Conservation (phyloP, 2,329 filamentous ascomycete species). For the Colletotrichum sp. region DNA sequence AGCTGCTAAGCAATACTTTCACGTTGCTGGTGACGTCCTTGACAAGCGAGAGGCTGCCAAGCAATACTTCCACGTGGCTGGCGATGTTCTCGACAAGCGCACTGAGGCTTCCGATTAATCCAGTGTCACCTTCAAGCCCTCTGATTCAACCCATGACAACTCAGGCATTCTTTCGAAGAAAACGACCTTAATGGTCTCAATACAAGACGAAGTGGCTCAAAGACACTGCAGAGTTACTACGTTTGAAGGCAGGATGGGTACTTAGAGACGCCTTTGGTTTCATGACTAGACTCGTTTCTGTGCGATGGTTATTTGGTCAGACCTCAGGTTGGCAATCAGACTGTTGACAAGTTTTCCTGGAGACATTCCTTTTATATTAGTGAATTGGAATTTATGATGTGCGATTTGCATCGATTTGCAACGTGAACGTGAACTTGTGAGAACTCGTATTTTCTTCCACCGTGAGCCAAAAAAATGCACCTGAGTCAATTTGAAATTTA, state of each 20-base stretch:
- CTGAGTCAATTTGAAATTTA: not conserved
- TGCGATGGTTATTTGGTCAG: not conserved
- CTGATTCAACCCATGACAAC: not conserved
- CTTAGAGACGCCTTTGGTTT: not conserved
- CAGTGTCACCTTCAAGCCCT: not conserved
- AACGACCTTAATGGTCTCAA: not conserved
- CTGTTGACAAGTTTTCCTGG: not conserved
- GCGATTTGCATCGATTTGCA: not conserved
- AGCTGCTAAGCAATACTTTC: no score
- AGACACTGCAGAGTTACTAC: not conserved
- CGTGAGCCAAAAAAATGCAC: not conserved
- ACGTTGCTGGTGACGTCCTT: no score
- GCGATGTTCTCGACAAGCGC: not conserved
- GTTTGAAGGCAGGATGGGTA: not conserved
- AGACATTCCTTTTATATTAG: rapidly evolving
- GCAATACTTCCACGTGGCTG: not conserved
- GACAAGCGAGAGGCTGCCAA: no score
- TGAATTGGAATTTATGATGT: not conserved
- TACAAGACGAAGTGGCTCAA: not conserved
- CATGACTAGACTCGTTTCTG: not conserved
- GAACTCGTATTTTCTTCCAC: not conserved
- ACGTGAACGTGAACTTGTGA: not conserved
- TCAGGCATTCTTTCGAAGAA: not conserved
- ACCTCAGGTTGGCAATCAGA: not conserved
- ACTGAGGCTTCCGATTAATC: not conserved